A percentile compares a stretch with the other conserved stretches of the same genome.
Evolutionary conservation across 345 rosid genomes (phyloP).

Genomic region (Zanthoxylum bungeanum): DNA sequence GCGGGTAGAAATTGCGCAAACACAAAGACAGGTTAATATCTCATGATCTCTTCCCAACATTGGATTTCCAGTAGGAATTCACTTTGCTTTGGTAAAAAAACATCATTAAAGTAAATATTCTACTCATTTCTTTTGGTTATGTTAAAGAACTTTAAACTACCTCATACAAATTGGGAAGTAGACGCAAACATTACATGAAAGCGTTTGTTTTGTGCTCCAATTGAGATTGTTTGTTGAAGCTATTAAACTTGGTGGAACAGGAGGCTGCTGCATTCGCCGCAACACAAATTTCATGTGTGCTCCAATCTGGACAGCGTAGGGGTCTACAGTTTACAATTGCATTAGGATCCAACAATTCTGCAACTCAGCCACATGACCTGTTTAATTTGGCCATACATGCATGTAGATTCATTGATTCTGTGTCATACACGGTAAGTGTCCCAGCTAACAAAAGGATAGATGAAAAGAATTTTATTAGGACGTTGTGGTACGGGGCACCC

Average conservation of each 20-base stretch:
- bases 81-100: neutral
- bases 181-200: neutral
- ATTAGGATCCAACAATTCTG: constrained; percentile 34
- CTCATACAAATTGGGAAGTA: neutral
- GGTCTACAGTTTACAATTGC: constrained; percentile 72
- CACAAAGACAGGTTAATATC: constrained; percentile 78
- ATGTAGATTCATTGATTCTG: constrained; percentile 1
- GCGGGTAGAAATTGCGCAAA: too few species aligned
- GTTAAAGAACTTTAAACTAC: neutral
- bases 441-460: neutral
- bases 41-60: constrained; percentile 31
- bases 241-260: constrained; percentile 35
- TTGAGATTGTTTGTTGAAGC: neutral
- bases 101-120: neutral
- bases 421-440: neutral
- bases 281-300: constrained; percentile 75
- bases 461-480: too few species aligned
- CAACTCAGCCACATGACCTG: constrained; percentile 43
- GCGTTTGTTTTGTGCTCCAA: constrained; percentile 2
- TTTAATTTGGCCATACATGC: constrained; percentile 16
- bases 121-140: neutral
- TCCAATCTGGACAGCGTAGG: constrained; percentile 62
- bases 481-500: too few species aligned
- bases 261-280: constrained; percentile 84
- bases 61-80: neutral